Evolutionary conservation across 1,284 basidiomycete species (phyloP), one percentile per base, ranked within the genome.

Genomic region (Inonotus hispidus): DNA sequence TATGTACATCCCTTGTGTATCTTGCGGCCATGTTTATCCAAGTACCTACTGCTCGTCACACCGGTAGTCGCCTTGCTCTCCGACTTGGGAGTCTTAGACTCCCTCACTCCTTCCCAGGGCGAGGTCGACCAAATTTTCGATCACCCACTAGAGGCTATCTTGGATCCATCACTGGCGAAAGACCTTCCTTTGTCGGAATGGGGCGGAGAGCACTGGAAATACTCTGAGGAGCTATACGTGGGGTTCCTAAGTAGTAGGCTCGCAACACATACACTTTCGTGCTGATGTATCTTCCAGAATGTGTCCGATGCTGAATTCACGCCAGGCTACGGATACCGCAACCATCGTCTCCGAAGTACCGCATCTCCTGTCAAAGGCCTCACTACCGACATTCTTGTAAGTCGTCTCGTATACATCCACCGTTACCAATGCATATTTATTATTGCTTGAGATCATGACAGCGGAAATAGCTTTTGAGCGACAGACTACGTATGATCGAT

Each of bases 51-150:
- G 2, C 71, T 87, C 23, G 86, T 88, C 56, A 87, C 81, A 0
- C 88, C 92, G 0, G 83, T 93, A 4, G 81, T 94, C 16, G 85
- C 88, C 1, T 71, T 92, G 56, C 75, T 93, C 29, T 83, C 83
- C 2, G 77, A 87, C 45, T 60, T 67, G 0, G 69, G 75, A 1
- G 32, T 92, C 1, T 72, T 93, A 1, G 69, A 74, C 1, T 67
- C 70, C 7, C 75, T 94, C 0, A 73, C 69, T 13, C 82, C 88
- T 1, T 80, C 78, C 11, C 79, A 80, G 27, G 79, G 77, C 5
- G 92, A 95, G 70, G 92, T 95, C 1, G 84, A 87, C 7, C 76
- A 74, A 1, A 92, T 94, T 64, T 95, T 94, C 69, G 82, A 82
- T 59, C 87, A 93, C 67, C 90, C 89, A 0, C 75, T 95, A 0